Conservation (phyloP, 1,139 yeast genomes). For the Blastobotrys illinoisensis region DNA sequence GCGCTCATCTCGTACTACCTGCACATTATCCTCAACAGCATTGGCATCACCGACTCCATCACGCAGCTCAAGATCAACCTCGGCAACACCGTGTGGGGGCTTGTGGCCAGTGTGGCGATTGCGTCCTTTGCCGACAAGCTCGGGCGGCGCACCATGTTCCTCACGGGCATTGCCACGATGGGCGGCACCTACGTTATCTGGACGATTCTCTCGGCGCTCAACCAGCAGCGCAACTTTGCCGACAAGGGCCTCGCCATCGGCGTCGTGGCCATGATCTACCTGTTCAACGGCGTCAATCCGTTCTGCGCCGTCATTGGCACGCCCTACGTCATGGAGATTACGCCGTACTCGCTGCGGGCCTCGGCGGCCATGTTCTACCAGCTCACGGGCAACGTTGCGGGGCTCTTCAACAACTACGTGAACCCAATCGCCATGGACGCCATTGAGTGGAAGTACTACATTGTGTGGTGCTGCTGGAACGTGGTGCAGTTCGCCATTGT, state of each 20-base stretch:
- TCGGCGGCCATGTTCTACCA: constrained; percentile 31
- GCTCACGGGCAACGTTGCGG: constrained; percentile 26
- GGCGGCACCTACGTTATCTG: constrained; percentile 17
- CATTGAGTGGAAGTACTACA: constrained; percentile 55
- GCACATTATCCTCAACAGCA: constrained; percentile 31
- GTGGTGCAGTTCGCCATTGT: constrained; percentile 37
- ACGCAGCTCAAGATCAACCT: constrained; percentile 32
- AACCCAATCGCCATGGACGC: constrained; percentile 58
- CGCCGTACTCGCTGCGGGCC: constrained; percentile 37
- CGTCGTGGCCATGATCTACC: constrained; percentile 22
- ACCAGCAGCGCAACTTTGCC: constrained; percentile 17
- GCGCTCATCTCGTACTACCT: constrained; percentile 45
- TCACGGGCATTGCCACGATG: constrained; percentile 30
- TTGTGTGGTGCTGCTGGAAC: constrained; percentile 29
- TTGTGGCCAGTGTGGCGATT: constrained; percentile 31
- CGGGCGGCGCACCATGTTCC: constrained; percentile 33
- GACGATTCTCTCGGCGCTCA: constrained; percentile 26
- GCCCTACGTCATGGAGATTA: constrained; percentile 36
- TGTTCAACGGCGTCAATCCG: constrained; percentile 17
- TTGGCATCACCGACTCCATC: constrained; percentile 32
- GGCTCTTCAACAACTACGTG: constrained; percentile 43
- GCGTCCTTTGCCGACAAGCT: constrained; percentile 33
- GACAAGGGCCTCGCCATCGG: constrained; percentile 17
- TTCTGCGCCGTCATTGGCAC: constrained; percentile 25
- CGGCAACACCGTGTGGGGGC: constrained; percentile 34